phyloP scores from a whole-genome alignment of 176 grass and related monocot species.

The Pontederia paniculata region DNA sequence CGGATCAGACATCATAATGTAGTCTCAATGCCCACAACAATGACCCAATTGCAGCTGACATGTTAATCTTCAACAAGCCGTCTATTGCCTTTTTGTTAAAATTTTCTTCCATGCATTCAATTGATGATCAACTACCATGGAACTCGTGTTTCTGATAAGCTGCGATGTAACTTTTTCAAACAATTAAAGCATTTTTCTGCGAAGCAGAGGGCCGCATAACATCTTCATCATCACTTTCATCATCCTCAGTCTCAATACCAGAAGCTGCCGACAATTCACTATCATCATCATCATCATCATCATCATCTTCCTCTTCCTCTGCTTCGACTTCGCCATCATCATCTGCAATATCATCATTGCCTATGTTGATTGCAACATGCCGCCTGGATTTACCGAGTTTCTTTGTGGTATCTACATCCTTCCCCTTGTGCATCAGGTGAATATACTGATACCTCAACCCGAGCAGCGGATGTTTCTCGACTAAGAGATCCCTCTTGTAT shows the following conservation, averaged over 20 bases:
- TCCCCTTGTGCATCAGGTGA: conserved; percentile 89
- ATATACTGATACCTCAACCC: conserved; percentile 69
- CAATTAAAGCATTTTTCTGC: not conserved
- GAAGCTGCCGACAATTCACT: conserved; percentile 24
- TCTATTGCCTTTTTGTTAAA: too few species aligned
- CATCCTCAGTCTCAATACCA: conserved; percentile 29
- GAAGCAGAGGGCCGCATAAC: not conserved
- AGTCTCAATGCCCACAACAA: too few species aligned
- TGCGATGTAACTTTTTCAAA: not conserved
- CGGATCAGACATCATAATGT: too few species aligned
- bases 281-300: conserved; percentile 32
- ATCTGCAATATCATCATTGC: conserved; percentile 17
- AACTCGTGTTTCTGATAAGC: too few species aligned
- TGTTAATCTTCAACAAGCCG: too few species aligned
- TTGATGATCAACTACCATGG: too few species aligned
- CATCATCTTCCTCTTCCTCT: conserved; percentile 21
- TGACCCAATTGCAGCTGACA: too few species aligned
- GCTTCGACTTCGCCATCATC: conserved; percentile 1
- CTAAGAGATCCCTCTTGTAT: conserved; percentile 51
- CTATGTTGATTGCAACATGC: conserved; percentile 1
- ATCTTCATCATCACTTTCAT: conserved; percentile 46
- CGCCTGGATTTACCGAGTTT: conserved; percentile 21
- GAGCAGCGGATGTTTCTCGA: conserved; percentile 81
- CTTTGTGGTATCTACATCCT: conserved; percentile 27
- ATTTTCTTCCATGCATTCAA: too few species aligned